Percentiles rank a stretch among this genome's conserved stretches.
These are phyloP conservation scores for Tolypocladium tundrense DNA, from an alignment of 2,329 filamentous ascomycete genomes.

Conservation along the genomic window DNA sequence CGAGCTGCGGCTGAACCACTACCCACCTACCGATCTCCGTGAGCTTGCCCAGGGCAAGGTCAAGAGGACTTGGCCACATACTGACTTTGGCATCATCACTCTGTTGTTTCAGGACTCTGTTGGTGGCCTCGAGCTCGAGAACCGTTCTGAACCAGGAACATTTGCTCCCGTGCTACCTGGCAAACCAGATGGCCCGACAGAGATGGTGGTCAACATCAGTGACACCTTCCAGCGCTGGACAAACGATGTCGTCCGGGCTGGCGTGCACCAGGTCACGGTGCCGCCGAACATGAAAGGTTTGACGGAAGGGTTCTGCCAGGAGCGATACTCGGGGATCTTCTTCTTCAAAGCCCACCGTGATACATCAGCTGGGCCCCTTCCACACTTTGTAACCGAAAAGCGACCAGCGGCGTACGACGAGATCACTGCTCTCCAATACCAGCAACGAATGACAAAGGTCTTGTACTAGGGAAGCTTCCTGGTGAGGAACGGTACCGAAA, in stretches of 20 bases:
- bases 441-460: background rate
- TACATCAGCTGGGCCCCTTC: background rate
- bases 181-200: conserved; percentile 6
- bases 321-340: background rate
- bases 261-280: background rate
- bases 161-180: conserved; percentile 14
- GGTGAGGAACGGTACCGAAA: no score
- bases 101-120: conserved; percentile 31
- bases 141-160: conserved; percentile 18
- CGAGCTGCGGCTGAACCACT: conserved; percentile 9
- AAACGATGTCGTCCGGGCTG: conserved; percentile 9
- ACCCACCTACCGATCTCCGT: conserved; percentile 6
- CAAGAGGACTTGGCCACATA: conserved; percentile 6
- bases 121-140: conserved; percentile 31
- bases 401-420: background rate
- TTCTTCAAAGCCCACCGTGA: background rate
- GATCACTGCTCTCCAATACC: background rate
- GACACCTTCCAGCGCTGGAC: conserved; percentile 23
- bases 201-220: conserved; percentile 23
- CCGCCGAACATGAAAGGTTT: background rate
- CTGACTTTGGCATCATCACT: conserved; percentile 6
- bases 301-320: background rate
- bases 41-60: background rate
- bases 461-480: background rate
- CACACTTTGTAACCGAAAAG: background rate